Conservation (phyloP, 2,329 filamentous ascomycete species). For the Cercospora sp. region DNA sequence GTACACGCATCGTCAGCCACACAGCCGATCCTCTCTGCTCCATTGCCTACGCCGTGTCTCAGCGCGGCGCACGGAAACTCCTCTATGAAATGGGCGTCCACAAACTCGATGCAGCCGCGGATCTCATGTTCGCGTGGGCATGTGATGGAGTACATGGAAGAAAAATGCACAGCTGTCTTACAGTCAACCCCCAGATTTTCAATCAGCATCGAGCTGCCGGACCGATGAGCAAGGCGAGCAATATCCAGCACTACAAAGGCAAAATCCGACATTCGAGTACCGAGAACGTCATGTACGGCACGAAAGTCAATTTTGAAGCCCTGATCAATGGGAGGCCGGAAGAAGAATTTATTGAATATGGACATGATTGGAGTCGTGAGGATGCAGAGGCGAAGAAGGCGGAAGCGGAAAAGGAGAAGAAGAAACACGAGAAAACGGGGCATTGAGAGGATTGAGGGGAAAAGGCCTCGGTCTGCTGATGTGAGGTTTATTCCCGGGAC, state of each 20-base stretch:
- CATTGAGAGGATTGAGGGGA: too few species aligned
- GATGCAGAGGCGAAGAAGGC: not conserved
- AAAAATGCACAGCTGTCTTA: slow-evolving; percentile 42
- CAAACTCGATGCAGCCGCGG: slow-evolving; percentile 41
- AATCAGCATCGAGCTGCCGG: slow-evolving; percentile 48
- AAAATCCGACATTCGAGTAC: slow-evolving; percentile 29
- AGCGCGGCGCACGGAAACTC: slow-evolving; percentile 45
- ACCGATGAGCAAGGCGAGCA: slow-evolving; percentile 36
- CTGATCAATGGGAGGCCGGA: slow-evolving; percentile 39
- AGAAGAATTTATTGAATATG: slow-evolving; percentile 22
- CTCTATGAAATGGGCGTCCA: slow-evolving; percentile 47
- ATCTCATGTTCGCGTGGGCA: slow-evolving; percentile 33
- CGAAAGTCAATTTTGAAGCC: slow-evolving; percentile 42
- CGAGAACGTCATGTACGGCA: slow-evolving; percentile 43
- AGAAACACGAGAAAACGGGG: not conserved
- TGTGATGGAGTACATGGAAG: slow-evolving; percentile 31
- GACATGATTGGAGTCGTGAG: slow-evolving; percentile 2
- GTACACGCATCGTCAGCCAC: slow-evolving; percentile 48
- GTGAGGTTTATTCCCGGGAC: too few species aligned
- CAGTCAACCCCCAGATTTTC: slow-evolving; percentile 47
- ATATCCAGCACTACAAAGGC: slow-evolving; percentile 42
- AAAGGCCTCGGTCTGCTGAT: too few species aligned
- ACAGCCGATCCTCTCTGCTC: slow-evolving; percentile 43
- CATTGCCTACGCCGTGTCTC: slow-evolving; percentile 49
- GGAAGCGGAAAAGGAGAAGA: not conserved